Evolutionary conservation across 2,329 filamentous ascomycete genomes (phyloP), one percentile per base, ranked within the genome.

Genomic region (Passalora sequoiae): DNA sequence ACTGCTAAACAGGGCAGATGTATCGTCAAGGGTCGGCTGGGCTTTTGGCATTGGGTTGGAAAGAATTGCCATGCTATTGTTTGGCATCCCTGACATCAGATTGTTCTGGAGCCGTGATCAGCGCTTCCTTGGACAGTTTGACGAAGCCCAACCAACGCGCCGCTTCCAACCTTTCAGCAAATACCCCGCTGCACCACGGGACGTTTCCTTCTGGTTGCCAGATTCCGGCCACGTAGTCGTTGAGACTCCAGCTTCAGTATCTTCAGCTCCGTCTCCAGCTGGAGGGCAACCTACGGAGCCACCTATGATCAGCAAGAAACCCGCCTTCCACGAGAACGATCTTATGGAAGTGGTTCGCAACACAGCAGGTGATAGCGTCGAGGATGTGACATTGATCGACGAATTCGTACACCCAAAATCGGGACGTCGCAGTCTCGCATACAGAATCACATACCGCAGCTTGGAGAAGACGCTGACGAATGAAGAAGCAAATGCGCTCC

Each of bases 51-150:
- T 97, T 13, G 92, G 92, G 2, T 77, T 98, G 20, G 92, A 98
- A 66, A 81, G 92, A 49, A 91, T 98, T 51, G 91, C 92, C 48
- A 98, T 98, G 92, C 78, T 98, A 25, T 78, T 98, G 17, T 98
- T 96, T 72, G 84, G 86, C 46, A 94, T 98, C 46, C 88, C 89
- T 0, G 92, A 98, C 62, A 98, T 98, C 56, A 83, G 92, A 9
- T 80, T 97, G 4, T 97, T 98, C 71, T 98, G 92, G 92, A 94
- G 86, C 22, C 72, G 74, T 42, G 92, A 98, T 64, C 62, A 75
- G 57, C 80, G 92, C 6, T 98, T 98, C 68, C 69, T 94, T n/a
- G 73, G 71, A 8, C 92, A 98, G 66, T 98, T 98, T 66, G 47
- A 53, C 46, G 47, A 66, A 25, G 62, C 67, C 30, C 66, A 72